A percentile compares a stretch with the other conserved stretches of the same genome.
Evolutionary conservation across 306 rosid species (phyloP).

Genomic region (Sicyos edulis): DNA sequence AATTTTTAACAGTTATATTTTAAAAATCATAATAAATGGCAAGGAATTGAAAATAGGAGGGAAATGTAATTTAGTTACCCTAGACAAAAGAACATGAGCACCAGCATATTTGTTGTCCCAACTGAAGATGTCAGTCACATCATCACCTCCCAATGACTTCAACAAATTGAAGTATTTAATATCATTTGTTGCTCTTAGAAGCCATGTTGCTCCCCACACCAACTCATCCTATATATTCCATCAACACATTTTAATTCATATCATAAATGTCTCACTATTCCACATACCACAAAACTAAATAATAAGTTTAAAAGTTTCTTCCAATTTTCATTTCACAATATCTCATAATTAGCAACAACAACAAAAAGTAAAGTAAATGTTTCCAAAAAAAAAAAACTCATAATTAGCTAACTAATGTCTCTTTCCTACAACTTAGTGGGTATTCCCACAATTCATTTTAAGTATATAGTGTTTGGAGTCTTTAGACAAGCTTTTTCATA

Average conservation of each 20-base stretch:
- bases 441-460: no score
- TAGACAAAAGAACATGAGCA: constrained; percentile 72
- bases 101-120: constrained; percentile 98
- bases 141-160: constrained; percentile 59
- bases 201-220: constrained; percentile 95
- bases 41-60: background rate
- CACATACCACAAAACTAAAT: background rate
- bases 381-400: no score
- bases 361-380: no score
- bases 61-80: constrained; percentile 36
- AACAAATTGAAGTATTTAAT: constrained; percentile 48
- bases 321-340: background rate
- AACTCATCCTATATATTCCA: constrained; percentile 61
- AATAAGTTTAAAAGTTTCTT: no score
- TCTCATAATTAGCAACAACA: background rate
- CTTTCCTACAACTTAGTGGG: no score
- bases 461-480: no score
- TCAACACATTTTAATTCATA: background rate
- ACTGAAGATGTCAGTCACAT: constrained; percentile 74
- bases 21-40: no score
- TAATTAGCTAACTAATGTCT: no score
- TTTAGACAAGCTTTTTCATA: no score
- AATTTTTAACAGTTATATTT: no score
- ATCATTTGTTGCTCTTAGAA: constrained; percentile 69
- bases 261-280: background rate